Evolutionary conservation across 768 basidiomycete species (phyloP).

Genomic region (Gloeopeniophorella convolvens): DNA sequence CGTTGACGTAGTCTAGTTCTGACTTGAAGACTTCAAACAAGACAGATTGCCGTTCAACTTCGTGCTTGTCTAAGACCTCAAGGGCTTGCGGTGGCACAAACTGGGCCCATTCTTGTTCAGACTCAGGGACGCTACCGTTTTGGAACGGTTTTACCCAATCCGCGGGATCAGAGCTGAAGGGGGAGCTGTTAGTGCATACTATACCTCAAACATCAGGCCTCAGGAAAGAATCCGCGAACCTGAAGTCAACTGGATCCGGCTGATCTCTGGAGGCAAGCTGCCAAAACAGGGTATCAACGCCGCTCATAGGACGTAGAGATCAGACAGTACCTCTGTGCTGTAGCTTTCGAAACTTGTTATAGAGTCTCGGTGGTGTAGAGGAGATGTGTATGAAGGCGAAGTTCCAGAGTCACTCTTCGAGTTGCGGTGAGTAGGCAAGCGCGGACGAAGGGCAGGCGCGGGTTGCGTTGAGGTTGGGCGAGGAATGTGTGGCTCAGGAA

Average conservation of each 20-base stretch:
- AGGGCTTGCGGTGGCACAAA: slow-evolving; percentile 69
- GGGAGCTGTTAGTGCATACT: background rate
- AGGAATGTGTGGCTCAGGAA: slow-evolving; percentile 49
- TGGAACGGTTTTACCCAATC: slow-evolving; percentile 66
- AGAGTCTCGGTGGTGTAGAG: background rate
- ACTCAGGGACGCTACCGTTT: slow-evolving; percentile 50
- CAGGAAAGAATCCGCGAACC: too few species aligned
- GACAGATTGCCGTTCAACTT: slow-evolving; percentile 79
- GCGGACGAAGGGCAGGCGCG: slow-evolving; percentile 23
- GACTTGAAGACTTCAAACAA: slow-evolving; percentile 88
- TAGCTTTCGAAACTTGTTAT: background rate
- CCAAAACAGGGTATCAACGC: background rate
- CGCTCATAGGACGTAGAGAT: background rate
- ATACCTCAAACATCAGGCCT: too few species aligned
- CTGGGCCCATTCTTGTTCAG: slow-evolving; percentile 79
- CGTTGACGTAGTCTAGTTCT: slow-evolving; percentile 82
- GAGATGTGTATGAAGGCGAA: background rate
- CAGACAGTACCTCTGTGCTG: slow-evolving; percentile 9
- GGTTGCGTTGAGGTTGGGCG: slow-evolving; percentile 38
- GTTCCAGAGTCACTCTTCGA: background rate
- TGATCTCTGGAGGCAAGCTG: slow-evolving; percentile 19
- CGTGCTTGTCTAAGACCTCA: slow-evolving; percentile 63
- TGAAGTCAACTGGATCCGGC: slow-evolving; percentile 23
- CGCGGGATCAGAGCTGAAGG: slow-evolving; percentile 49
- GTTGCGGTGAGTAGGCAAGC: background rate